These are phyloP conservation scores for Phytophthora vignae DNA, from an alignment of 352 stramenopile genomes.

Conservation along the genomic window DNA sequence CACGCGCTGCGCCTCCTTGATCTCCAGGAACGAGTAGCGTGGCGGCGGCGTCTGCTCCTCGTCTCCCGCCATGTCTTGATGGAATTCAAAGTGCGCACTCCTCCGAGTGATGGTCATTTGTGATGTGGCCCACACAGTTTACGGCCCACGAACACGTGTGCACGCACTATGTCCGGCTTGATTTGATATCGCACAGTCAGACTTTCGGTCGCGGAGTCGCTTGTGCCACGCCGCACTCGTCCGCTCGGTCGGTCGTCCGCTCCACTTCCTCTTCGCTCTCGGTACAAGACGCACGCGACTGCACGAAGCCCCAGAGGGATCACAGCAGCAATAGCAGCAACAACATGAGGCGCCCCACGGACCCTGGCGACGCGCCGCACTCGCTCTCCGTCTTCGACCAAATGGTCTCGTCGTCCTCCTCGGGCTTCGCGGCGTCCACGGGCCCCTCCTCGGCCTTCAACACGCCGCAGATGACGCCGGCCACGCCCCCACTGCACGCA, in stretches of 20 bases:
- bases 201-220: too few relatives aligned
- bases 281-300: neutral
- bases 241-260: too few relatives aligned
- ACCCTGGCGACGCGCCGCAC: neutral
- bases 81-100: too few relatives aligned
- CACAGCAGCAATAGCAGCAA: too few relatives aligned
- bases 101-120: too few relatives aligned
- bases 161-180: too few relatives aligned
- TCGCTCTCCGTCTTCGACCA: slow-evolving; percentile 12
- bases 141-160: too few relatives aligned
- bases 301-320: neutral
- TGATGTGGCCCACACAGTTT: too few relatives aligned
- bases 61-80: slow-evolving; percentile 25
- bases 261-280: neutral
- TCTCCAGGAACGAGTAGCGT: slow-evolving; percentile 79
- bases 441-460: neutral
- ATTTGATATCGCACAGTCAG: too few relatives aligned
- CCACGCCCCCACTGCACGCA: neutral
- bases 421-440: slow-evolving; percentile 7
- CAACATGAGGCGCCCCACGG: neutral
- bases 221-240: too few relatives aligned
- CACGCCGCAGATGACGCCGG: neutral
- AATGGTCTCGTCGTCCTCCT: neutral
- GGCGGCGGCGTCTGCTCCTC: slow-evolving; percentile 12
- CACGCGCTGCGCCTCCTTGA: slow-evolving; percentile 77